Percentiles rank a stretch among this genome's conserved stretches.
Evolutionary conservation across 75 land plant genomes (phyloP).

Genomic region (Cryptomeria japonica): DNA sequence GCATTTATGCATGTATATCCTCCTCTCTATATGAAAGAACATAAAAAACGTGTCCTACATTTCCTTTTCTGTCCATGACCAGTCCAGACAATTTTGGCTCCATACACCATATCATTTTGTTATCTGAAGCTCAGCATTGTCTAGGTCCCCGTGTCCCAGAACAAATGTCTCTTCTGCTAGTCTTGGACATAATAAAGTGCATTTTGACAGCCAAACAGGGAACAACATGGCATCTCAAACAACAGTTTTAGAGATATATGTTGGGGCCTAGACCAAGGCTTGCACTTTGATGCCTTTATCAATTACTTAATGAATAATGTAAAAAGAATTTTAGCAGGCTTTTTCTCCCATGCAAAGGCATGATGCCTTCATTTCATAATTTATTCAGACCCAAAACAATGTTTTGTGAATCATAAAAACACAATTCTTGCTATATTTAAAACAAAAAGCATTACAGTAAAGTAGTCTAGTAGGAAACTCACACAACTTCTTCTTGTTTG

Average conservation of each 20-base stretch:
- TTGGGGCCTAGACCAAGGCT: neutral
- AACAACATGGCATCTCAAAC: neutral
- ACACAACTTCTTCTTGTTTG: conserved; percentile 6
- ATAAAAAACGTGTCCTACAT: too few species aligned
- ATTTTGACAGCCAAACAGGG: neutral
- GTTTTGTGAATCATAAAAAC: neutral
- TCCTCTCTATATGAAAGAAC: neutral
- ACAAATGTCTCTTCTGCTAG: neutral
- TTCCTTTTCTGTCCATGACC: too few species aligned
- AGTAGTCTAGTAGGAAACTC: neutral
- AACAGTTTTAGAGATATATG: neutral
- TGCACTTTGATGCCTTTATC: neutral
- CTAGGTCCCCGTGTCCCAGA: neutral
- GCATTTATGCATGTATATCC: neutral
- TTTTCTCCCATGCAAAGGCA: neutral
- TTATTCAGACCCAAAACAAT: neutral
- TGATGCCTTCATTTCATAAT: too few species aligned
- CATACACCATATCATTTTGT: neutral
- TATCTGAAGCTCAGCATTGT: neutral
- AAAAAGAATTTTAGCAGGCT: neutral
- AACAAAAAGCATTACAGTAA: neutral
- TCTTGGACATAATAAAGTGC: neutral
- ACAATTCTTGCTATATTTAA: neutral
- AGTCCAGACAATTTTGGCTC: too few species aligned
- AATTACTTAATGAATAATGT: neutral